Base-by-base conservation (phyloP, 2,329 filamentous ascomycete genomes). In the Ophiostoma ips region DNA sequence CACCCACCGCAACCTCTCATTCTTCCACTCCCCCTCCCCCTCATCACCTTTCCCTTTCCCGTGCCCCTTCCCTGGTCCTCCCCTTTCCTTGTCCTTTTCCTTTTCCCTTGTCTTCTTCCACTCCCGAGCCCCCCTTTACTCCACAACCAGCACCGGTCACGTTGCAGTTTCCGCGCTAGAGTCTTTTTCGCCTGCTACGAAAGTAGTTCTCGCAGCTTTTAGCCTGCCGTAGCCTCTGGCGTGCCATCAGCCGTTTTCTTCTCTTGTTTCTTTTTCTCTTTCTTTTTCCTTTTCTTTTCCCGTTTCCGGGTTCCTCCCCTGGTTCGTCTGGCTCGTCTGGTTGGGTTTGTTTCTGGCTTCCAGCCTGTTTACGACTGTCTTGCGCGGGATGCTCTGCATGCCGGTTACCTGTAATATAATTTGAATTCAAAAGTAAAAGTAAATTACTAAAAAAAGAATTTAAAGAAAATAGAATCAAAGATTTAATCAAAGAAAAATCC, bases 101-200 rank as follows among this genome's bases (percentile, higher is more conserved):
- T 31, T 21, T n/a, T 28, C 24, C 40, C 11, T 19, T 38, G 8
- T 43, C 15, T 41, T 41, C 38, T 41, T 41, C 19, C 31, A 44
- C 35, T 35, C 21, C 31, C 21, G 28, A 34, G 33, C 36, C 34
- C 41, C 47, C 21, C 43, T 47, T 37, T 33, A 46, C 50, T 46
- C 47, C 50, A 47, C 47, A 36, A 21, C 36, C 16, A 43, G 19
- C 28, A 21, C 35, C 40, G 48, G 51, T 50, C 51, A 48, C 48
- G 44, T 50, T 52, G 51, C 51, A 47, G 47, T 47, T 53, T 53
- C 34, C 13, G 44, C 48, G 44, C 51, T 53, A 53, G 48, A 45
- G 36, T 31, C 31, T 18, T 18, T 3, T 11, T 18, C n/a, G 41
- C 47, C n/a, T n/a, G n/a, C n/a, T n/a, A n/a, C n/a, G n/a, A n/a